phyloP scores from a whole-genome alignment of 805 yeast species.

The Ogataea corticis region DNA sequence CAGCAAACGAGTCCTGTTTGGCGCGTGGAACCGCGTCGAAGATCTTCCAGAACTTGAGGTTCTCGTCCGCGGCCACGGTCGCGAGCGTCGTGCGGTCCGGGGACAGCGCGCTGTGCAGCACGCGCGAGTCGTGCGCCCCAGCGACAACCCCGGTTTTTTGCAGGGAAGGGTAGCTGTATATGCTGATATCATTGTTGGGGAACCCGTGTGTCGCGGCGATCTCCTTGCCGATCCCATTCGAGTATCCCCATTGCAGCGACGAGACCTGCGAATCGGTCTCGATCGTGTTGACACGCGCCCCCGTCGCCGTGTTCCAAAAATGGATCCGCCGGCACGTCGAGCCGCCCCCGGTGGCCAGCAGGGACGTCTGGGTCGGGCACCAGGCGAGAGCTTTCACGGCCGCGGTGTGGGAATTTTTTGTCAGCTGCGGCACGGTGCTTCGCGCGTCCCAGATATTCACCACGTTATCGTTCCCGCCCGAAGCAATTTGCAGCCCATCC shows the following conservation, averaged over 20 bases:
- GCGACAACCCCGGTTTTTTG: slow-evolving; percentile 85
- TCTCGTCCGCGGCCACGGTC: slow-evolving; percentile 95
- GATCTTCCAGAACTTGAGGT: slow-evolving; percentile 89
- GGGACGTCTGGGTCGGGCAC: slow-evolving; percentile 83
- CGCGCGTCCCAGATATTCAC: slow-evolving; percentile 94
- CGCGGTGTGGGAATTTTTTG: slow-evolving; percentile 81
- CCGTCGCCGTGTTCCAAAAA: slow-evolving; percentile 94
- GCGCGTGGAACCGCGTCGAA: slow-evolving; percentile 52
- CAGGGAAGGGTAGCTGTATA: slow-evolving; percentile 83
- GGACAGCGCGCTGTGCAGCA: slow-evolving; percentile 77
- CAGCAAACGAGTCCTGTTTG: slow-evolving; percentile 25
- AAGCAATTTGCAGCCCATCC: slow-evolving; percentile 84
- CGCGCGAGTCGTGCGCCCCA: slow-evolving; percentile 88
- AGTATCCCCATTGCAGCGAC: slow-evolving; percentile 89
- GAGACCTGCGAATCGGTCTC: slow-evolving; percentile 94
- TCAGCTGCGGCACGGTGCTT: slow-evolving; percentile 63
- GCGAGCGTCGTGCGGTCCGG: slow-evolving; percentile 91
- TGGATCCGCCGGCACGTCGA: slow-evolving; percentile 84
- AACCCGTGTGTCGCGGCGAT: slow-evolving; percentile 92
- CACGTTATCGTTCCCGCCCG: slow-evolving; percentile 93
- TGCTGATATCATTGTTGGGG: slow-evolving; percentile 79
- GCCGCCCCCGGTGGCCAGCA: slow-evolving; percentile 97
- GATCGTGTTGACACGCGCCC: slow-evolving; percentile 79
- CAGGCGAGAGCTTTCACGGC: slow-evolving; percentile 95
- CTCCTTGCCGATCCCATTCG: slow-evolving; percentile 72